Evolutionary conservation across 2,329 filamentous ascomycete species (phyloP).

Genomic region (Apiospora rasikravindrae): DNA sequence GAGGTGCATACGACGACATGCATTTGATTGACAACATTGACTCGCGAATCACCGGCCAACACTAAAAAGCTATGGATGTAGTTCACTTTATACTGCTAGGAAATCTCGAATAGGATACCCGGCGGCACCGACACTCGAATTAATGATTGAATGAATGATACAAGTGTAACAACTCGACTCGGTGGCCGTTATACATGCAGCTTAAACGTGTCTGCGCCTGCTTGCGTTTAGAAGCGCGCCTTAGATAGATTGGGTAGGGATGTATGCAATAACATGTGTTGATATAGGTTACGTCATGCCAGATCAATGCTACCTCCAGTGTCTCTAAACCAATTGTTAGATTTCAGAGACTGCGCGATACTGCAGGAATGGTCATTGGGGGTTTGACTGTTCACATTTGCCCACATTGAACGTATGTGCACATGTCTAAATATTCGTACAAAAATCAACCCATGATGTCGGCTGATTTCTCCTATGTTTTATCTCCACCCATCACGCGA

Average conservation of each 20-base stretch:
- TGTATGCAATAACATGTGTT: slow-evolving; percentile 8
- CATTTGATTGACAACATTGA: no score
- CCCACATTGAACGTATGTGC: background rate
- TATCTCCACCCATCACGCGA: background rate
- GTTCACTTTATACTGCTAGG: no score
- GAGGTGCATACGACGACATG: background rate
- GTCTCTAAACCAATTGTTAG: background rate
- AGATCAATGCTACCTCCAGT: background rate
- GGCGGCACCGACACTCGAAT: no score
- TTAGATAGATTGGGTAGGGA: background rate
- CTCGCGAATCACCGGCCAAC: no score
- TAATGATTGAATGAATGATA: no score
- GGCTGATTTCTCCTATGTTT: slow-evolving; percentile 1
- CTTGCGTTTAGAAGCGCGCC: background rate
- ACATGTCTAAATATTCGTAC: background rate
- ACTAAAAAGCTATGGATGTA: no score
- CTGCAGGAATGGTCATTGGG: background rate
- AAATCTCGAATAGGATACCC: no score
- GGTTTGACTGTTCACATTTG: background rate
- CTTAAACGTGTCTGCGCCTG: slow-evolving; percentile 12
- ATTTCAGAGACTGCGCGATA: background rate
- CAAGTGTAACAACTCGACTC: no score
- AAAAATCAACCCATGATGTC: background rate
- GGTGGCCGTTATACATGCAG: background rate
- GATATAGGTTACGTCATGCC: slow-evolving; percentile 10